Evolutionary conservation across 495 filamentous ascomycete genomes (phyloP), one percentile per base, ranked within the genome.

Genomic region (Penicillium crystallinum): DNA sequence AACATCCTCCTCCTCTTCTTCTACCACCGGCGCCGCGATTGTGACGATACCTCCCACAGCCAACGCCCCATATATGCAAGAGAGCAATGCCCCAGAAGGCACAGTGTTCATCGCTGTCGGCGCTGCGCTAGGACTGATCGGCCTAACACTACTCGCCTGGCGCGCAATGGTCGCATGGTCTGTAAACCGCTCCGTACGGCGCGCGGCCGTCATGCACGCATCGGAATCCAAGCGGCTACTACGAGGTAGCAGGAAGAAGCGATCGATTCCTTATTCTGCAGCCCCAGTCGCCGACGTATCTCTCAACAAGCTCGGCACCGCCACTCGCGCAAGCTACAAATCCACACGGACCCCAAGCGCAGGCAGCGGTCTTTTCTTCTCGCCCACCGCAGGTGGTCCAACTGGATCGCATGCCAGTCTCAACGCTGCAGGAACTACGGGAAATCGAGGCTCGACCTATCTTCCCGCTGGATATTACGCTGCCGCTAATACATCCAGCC

Each of bases 91-190:
- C 7, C 93, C 93, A 0, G 90, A 97, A 70, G 93, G 93, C 15
- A 97, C 93, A 21, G 85, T 98, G 29, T 98, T 98, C 74, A 98
- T 98, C 63, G 84, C 80, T 35, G 95, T 97, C 17, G 93, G 95
- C 39, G 89, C 90, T 17, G 85, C 85, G 27, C 80, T 98, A 4
- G 95, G 87, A 25, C 83, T 91, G 51, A 81, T 97, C 51, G 90
- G 83, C 4, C 70, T 89, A 10, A 80, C 84, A 19, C 79, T 98
- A 15, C 78, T 97, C 2, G 78, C 84, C 46, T 98, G 93, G 93
- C 88, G 93, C 47, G 86, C 78, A 40, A 79, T 96, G 49, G 84
- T 97, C 18, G 91, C 88, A 57, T 97, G 89, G 84, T 89, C 91
- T 12, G 77, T 98, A 19, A 91, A 96, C 67, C 89, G 91, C 36